Evolutionary conservation across 2,329 filamentous ascomycete species (phyloP).

Genomic region (Fusarium dlaminii): DNA sequence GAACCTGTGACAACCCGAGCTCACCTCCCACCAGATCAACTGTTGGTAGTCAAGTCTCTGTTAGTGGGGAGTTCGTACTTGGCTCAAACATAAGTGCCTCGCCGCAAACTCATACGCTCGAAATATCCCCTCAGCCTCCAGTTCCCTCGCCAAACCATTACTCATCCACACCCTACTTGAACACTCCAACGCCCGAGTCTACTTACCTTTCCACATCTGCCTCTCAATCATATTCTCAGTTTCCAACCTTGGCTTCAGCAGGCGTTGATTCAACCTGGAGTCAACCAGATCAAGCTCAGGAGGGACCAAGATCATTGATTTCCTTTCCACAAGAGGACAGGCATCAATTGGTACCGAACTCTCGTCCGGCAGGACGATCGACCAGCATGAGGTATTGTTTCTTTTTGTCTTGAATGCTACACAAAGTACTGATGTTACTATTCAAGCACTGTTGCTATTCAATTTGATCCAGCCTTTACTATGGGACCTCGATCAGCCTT

Average conservation of each 20-base stretch:
- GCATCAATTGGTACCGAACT: constrained; percentile 23
- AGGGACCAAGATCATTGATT: constrained; percentile 28
- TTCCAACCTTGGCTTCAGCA: constrained; percentile 34
- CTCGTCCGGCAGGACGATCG: constrained; percentile 23
- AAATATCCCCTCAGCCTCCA: constrained; percentile 31
- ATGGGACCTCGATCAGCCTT: constrained; percentile 63
- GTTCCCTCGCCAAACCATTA: constrained; percentile 39
- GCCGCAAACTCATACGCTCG: constrained; percentile 35
- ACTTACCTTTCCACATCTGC: constrained; percentile 39
- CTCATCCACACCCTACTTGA: constrained; percentile 37
- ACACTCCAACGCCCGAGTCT: constrained; percentile 34
- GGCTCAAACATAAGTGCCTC: constrained; percentile 38
- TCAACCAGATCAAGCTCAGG: constrained; percentile 33
- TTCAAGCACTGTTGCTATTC: constrained; percentile 58
- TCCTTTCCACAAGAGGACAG: constrained; percentile 24
- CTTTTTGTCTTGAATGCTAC: neutral
- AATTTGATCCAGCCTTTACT: constrained; percentile 61
- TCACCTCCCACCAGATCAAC: constrained; percentile 42
- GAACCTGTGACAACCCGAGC: constrained; percentile 41
- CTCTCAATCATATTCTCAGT: constrained; percentile 41
- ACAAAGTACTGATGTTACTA: constrained; percentile 15
- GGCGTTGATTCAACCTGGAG: constrained; percentile 38
- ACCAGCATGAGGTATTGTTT: constrained; percentile 38
- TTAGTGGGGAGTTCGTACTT: constrained; percentile 31
- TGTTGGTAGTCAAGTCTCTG: constrained; percentile 34